A percentile compares a stretch with the other conserved stretches of the same genome.
Evolutionary conservation across 148 eudicot species (phyloP).

Genomic region (Vaccinium vitisidaea): DNA sequence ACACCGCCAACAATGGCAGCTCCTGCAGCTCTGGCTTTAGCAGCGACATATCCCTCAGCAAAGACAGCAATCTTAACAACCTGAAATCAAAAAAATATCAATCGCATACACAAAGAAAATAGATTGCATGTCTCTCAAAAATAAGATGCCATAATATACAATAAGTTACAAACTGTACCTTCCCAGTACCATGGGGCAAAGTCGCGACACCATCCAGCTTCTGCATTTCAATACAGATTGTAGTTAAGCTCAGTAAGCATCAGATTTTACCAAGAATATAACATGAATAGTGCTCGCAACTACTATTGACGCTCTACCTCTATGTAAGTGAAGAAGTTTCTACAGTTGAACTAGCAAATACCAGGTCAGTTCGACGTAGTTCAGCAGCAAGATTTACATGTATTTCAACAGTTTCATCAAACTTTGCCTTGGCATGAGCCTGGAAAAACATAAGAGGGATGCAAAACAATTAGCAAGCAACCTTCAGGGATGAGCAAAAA

Average conservation of each 20-base stretch:
- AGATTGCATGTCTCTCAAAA: not conserved
- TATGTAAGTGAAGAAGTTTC: not conserved
- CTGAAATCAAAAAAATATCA: slow-evolving; percentile 27
- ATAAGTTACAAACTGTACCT: slow-evolving; percentile 42
- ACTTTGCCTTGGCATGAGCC: slow-evolving; percentile 72
- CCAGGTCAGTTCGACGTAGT: slow-evolving; percentile 92
- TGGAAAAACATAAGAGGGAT: slow-evolving; percentile 37
- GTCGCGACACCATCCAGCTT: slow-evolving; percentile 70
- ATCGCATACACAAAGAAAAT: not conserved
- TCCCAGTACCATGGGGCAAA: slow-evolving; percentile 91
- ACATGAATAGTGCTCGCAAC: not conserved
- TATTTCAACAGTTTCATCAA: slow-evolving; percentile 87
- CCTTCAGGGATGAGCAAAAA: not conserved
- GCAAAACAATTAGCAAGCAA: slow-evolving; percentile 16
- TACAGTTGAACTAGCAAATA: slow-evolving; percentile 20
- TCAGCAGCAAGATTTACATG: slow-evolving; percentile 86
- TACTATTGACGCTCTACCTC: not conserved
- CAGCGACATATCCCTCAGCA: slow-evolving; percentile 95
- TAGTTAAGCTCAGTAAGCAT: not conserved
- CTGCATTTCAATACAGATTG: slow-evolving; percentile 49
- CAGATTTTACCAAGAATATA: not conserved
- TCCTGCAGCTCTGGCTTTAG: slow-evolving; percentile 94
- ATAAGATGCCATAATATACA: not conserved
- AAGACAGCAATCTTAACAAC: slow-evolving; percentile 82
- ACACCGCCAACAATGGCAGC: slow-evolving; percentile 90